Percentiles rank a stretch among this genome's conserved stretches.
Conservation (phyloP, 73 alveolate genomes). For the Tetrahymena borealis region DNA sequence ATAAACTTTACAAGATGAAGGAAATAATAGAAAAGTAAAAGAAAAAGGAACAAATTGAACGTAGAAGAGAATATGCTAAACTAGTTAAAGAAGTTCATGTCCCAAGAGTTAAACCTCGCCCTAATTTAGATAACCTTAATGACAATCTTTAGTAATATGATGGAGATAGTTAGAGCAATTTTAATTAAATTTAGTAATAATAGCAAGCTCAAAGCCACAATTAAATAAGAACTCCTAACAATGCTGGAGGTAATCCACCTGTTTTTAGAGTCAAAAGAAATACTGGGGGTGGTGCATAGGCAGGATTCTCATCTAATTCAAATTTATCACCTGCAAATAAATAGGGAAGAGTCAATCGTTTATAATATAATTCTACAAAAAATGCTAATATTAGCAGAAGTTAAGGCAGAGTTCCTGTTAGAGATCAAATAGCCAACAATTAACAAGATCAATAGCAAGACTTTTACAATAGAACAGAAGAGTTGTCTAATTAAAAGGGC, state of each 20-base stretch:
- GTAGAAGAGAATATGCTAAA: not conserved
- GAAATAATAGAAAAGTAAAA: not conserved
- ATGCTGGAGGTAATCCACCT: not conserved
- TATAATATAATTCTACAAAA: not conserved
- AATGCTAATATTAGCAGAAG: not conserved
- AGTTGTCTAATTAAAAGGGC: not conserved
- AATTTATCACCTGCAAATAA: not conserved
- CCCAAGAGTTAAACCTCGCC: not conserved
- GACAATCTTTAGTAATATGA: not conserved
- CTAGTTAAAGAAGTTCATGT: not conserved
- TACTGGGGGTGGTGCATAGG: too few relatives aligned
- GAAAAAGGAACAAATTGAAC: not conserved
- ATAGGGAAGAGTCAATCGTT: not conserved
- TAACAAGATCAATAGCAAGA: not conserved
- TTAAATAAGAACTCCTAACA: not conserved
- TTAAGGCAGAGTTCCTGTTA: not conserved
- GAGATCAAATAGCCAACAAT: not conserved
- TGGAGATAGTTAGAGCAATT: not conserved
- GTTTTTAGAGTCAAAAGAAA: not conserved
- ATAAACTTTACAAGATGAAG: not conserved
- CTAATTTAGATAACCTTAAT: not conserved
- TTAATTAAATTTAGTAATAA: not conserved
- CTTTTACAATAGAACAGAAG: not conserved
- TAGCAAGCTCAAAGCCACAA: not conserved
- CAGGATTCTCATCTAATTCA: not conserved